Conservation (phyloP, 305 asterid species). For the Fraxinus ornus region DNA sequence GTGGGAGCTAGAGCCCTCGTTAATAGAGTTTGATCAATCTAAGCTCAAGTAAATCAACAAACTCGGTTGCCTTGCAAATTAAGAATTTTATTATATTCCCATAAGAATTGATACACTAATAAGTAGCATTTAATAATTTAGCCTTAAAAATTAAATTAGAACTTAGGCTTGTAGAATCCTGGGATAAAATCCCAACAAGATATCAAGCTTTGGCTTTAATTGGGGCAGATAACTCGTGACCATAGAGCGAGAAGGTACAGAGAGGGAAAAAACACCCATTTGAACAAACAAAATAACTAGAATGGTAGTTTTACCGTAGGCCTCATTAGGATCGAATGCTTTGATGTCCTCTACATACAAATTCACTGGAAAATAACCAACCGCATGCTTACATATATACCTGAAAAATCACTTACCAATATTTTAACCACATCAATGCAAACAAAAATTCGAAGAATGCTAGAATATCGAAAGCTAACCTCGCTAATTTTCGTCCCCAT, state of each 20-base stretch:
- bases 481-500: constrained; percentile 61
- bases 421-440: constrained; percentile 17
- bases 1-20: neutral
- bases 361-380: constrained; percentile 85
- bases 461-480: constrained; percentile 35
- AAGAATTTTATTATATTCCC: neutral
- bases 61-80: neutral
- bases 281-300: constrained; percentile 10
- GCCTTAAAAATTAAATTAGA: neutral
- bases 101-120: neutral
- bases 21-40: neutral
- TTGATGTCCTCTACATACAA: constrained; percentile 85
- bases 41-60: neutral
- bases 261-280: too few species aligned
- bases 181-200: neutral
- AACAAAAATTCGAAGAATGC: neutral
- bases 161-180: neutral
- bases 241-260: neutral
- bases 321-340: constrained; percentile 92
- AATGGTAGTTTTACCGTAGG: constrained; percentile 61
- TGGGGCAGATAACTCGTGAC: neutral
- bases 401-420: constrained; percentile 42
- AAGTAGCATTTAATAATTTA: neutral
- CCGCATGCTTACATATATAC: constrained; percentile 85
- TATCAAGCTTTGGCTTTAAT: neutral